Percentiles rank a stretch among this genome's conserved stretches.
Conservation (phyloP, 2,329 filamentous ascomycete genomes). For the Daldinia eschscholtzii region DNA sequence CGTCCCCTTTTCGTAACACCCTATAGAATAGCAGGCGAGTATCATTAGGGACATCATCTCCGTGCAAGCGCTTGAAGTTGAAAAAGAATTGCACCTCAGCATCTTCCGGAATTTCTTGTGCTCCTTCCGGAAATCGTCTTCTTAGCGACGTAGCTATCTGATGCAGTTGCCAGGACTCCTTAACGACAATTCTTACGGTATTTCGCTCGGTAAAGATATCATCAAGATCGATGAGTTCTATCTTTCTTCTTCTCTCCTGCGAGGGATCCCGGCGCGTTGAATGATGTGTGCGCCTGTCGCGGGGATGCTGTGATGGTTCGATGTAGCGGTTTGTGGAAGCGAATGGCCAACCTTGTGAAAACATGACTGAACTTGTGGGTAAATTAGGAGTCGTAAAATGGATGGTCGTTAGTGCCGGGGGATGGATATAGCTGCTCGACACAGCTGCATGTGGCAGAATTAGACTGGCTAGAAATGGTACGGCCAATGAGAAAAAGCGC, state of each 20-base stretch:
- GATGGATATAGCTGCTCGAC: slow-evolving; percentile 17
- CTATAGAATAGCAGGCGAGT: slow-evolving; percentile 41
- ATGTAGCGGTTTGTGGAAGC: slow-evolving; percentile 13
- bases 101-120: slow-evolving; percentile 30
- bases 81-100: slow-evolving; percentile 42
- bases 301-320: slow-evolving; percentile 23
- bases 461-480: slow-evolving; percentile 26
- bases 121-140: slow-evolving; percentile 24
- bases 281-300: slow-evolving; percentile 23
- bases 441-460: slow-evolving; percentile 32
- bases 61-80: slow-evolving; percentile 25
- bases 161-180: slow-evolving; percentile 33
- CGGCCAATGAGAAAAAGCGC: slow-evolving; percentile 19
- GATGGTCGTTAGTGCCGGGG: slow-evolving; percentile 22
- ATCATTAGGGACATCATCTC: slow-evolving; percentile 36
- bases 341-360: slow-evolving; percentile 30
- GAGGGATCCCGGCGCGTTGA: slow-evolving; percentile 14
- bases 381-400: neutral
- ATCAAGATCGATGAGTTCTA: slow-evolving; percentile 47
- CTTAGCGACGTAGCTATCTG: slow-evolving; percentile 36
- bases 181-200: slow-evolving; percentile 34
- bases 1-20: slow-evolving; percentile 33
- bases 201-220: slow-evolving; percentile 32
- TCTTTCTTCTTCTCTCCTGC: slow-evolving; percentile 35
- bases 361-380: slow-evolving; percentile 33